Evolutionary conservation across 1,284 basidiomycete species (phyloP).

Genomic region (Ceratobasidium sp.): DNA sequence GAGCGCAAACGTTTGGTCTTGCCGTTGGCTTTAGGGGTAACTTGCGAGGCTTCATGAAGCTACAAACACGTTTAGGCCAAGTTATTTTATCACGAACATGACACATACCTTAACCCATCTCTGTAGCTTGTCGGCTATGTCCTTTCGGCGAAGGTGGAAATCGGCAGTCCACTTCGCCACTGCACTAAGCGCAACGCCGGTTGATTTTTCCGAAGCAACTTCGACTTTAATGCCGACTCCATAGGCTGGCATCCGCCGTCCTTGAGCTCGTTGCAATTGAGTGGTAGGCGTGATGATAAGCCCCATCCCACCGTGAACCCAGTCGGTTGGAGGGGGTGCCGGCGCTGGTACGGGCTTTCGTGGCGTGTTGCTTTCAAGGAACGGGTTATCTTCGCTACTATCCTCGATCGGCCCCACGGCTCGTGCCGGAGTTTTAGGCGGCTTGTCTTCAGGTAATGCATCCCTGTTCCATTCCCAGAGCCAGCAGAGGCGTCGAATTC

Average conservation of each 20-base stretch:
- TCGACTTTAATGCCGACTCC: conserved; percentile 87
- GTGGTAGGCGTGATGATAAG: conserved; percentile 76
- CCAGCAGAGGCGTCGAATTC: conserved; percentile 82
- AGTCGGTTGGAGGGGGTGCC: conserved; percentile 65
- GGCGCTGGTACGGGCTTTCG: conserved; percentile 55
- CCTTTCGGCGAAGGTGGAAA: conserved; percentile 69
- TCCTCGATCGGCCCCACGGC: conserved; percentile 42
- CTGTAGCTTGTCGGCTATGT: conserved; percentile 71
- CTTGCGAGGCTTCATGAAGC: conserved; percentile 64
- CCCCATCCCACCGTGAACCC: conserved; percentile 82
- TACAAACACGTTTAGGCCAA: conserved; percentile 54
- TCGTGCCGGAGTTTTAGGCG: conserved; percentile 14
- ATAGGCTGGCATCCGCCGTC: conserved; percentile 78
- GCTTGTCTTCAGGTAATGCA: conserved; percentile 54
- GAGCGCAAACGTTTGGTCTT: conserved; percentile 46
- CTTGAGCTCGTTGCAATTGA: conserved; percentile 73
- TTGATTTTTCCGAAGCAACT: conserved; percentile 74
- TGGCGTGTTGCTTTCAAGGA: conserved; percentile 62
- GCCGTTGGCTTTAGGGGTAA: conserved; percentile 40
- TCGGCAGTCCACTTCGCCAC: conserved; percentile 85
- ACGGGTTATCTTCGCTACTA: conserved; percentile 74
- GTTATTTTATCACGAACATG: not conserved
- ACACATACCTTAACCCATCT: conserved; percentile 72
- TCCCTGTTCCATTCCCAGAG: conserved; percentile 86
- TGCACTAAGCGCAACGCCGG: conserved; percentile 82